Percentiles rank a stretch among this genome's conserved stretches.
Evolutionary conservation across 1,284 basidiomycete species (phyloP).

Genomic region (Tylopilus orsonianus): DNA sequence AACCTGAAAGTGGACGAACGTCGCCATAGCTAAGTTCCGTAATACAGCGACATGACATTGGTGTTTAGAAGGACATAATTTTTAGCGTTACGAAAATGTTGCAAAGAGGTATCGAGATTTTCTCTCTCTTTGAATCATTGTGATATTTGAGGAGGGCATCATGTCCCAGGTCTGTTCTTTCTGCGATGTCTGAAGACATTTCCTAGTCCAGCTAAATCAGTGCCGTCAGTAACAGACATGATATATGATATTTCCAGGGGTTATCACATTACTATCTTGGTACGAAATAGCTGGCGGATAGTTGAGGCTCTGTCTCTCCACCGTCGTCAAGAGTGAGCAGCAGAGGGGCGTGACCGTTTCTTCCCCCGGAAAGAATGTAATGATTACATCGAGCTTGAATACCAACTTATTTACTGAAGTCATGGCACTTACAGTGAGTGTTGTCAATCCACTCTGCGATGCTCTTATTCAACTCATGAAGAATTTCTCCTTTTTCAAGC

Average conservation of each 20-base stretch:
- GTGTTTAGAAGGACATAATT: background rate
- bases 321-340: background rate
- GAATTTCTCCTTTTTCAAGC: constrained; percentile 8
- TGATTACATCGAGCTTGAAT: background rate
- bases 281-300: background rate
- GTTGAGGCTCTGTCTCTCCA: background rate
- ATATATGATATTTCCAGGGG: background rate
- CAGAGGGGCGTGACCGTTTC: background rate
- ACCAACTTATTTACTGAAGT: background rate
- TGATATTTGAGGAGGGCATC: constrained; percentile 4
- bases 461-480: constrained; percentile 1
- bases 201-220: background rate
- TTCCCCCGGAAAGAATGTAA: background rate
- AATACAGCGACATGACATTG: constrained; percentile 5
- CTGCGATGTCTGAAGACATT: background rate
- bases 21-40: constrained; percentile 13
- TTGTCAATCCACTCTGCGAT: background rate
- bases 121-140: background rate
- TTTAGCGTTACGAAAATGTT: constrained; percentile 3
- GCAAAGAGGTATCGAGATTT: constrained; percentile 6
- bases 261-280: background rate
- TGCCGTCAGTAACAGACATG: background rate
- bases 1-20: background rate
- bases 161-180: constrained; percentile 4
- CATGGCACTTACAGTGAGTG: background rate